Evolutionary conservation across 2,329 filamentous ascomycete genomes (phyloP), one percentile per base, ranked within the genome.

Genomic region (Venturia nashicola): DNA sequence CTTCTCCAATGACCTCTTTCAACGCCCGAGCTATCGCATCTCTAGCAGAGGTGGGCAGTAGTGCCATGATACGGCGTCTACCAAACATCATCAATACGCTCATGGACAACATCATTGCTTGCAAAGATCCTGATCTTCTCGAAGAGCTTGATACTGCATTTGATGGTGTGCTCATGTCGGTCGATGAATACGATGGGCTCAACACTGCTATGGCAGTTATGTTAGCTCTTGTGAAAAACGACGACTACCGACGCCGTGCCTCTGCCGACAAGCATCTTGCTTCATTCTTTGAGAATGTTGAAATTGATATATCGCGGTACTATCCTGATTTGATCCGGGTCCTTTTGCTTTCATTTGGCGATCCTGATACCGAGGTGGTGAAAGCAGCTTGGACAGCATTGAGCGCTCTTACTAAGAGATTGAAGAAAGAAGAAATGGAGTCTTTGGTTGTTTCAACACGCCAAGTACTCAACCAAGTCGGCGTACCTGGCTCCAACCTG

Each of bases 341-440:
- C 3, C 79, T 99, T 62, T 84, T 99, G 64, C 89, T 96, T 68
- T 92, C 91, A 0, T 99, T 99, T 72, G 91, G 94, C 71, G 94
- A 99, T 70, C 77, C 84, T 62, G 94, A 97, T 71, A 76, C 77
- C 66, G 86, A 87, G 27, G 93, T 97, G 4, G 88, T 97, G 71
- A 95, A 95, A 78, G 84, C 90, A 55, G 86, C 93, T 27, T 97
- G 92, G 92, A 82, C 85, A 63, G 93, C 92, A 6, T 83, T 99
- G 65, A 91, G 79, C 69, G 89, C 90, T 65, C 88, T 99, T 69
- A 97, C 92, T 57, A 92, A 92, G 74, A 88, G 86, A 69, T 83
- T 99, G 66, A 88, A 87, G 72, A 99, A 99, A 76, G 95, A 99
- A 73, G 93, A 97, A 76, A 97, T 99, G 94, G 95, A 99, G 72